Base-by-base conservation (phyloP, 192 early-diverging fungal species). In the Backusella macrospora region DNA sequence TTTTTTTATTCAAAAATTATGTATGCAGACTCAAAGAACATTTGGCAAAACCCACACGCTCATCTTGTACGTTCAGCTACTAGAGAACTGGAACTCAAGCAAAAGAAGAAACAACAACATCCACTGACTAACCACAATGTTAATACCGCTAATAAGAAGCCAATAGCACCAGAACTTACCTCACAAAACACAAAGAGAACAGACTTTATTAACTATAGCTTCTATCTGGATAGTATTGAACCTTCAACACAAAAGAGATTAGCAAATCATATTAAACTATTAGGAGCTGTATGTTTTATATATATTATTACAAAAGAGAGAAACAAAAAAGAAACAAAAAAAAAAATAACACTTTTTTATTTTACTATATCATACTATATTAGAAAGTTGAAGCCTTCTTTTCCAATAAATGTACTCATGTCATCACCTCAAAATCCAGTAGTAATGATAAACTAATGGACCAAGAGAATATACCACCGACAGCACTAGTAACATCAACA, bases 321-420 rank as follows among this genome's bases (percentile, higher is more conserved):
- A 34, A 2, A 34, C 0, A 34, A 34, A 34, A 34, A 34, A 34
- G 2, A 34, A 34, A 34, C 2, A 34, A 34, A 34, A 59, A 26
- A 23, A 23, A 26, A 59, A 18, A 12, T 13, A 59, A 23, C 7
- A 26, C 52, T 10, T 23, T 26, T 23, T 59, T 10, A 23, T 21
- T 55, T 1, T 34, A 34, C 2, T 34, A 34, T 34, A 34, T 34
- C 2, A 34, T 34, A 34, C n/a, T 55, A 7, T 49, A 4, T 59
- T 59, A 59, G 52, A 72, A 23, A 13, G 52, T 72, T 23, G 76
- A 78, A 21, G 0, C 62, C 5, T 78, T 77, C 70, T 78, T 73
- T 38, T 78, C 76, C 6, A 72, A 52, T 6, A 71, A 78, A 52
- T 78, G 76, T 39, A 78, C 76, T 26, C 76, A 78, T 62, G 15